Evolutionary conservation across 768 basidiomycete species (phyloP).

Genomic region (Psilocybe cubensis): DNA sequence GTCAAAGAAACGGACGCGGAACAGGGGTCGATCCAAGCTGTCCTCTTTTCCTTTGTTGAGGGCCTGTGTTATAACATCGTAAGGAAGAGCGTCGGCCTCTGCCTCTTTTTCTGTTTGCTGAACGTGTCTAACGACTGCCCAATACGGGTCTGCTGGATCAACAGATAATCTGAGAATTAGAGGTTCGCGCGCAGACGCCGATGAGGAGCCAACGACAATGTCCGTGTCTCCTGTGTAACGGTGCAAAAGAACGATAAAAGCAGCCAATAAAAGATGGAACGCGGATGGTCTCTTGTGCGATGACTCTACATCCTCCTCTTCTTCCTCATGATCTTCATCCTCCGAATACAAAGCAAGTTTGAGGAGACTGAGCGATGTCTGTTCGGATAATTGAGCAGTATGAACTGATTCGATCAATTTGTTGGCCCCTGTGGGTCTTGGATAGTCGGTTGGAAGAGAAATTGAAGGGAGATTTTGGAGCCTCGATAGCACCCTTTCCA

Average conservation of each 20-base stretch:
- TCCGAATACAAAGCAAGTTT: conserved; percentile 81
- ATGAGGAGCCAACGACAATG: conserved; percentile 88
- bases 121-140: conserved; percentile 84
- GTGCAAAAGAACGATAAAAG: conserved; percentile 89
- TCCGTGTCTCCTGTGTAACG: conserved; percentile 96
- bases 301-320: conserved; percentile 46
- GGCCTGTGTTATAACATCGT: conserved; percentile 73
- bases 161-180: conserved; percentile 83
- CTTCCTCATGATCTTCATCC: conserved; percentile 51
- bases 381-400: conserved; percentile 68
- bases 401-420: conserved; percentile 88
- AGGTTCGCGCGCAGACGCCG: conserved; percentile 73
- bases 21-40: conserved; percentile 66
- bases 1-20: conserved; percentile 97
- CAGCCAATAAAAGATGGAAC: conserved; percentile 91
- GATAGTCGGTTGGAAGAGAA: conserved; percentile 95
- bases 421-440: conserved; percentile 72
- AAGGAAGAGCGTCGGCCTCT: conserved; percentile 79
- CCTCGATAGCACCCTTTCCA: conserved; percentile 61
- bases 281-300: conserved; percentile 65
- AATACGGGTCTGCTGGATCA: conserved; percentile 87
- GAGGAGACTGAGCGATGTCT: conserved; percentile 77
- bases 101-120: conserved; percentile 86
- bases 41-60: conserved; percentile 71
- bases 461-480: conserved; percentile 87